Base-by-base conservation (phyloP, 768 basidiomycete species). In the Kwoniella shandongensis region DNA sequence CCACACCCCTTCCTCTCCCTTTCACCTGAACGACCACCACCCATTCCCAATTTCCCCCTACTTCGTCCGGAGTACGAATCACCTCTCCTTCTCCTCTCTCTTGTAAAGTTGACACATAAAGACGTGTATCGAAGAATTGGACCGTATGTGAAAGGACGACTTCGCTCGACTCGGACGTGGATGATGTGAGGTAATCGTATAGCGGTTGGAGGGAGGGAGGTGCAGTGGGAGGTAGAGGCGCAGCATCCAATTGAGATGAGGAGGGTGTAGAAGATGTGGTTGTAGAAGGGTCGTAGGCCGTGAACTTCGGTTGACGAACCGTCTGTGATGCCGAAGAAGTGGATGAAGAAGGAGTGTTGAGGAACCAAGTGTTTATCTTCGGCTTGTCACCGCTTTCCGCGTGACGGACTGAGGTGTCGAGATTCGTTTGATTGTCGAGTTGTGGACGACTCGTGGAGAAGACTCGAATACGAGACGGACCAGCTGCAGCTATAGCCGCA, bases 1-100 rank as follows among this genome's bases (percentile, higher is more conserved):
- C 66, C 3, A 72, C 69, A 4, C 70, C 70, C 50, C 69, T 72
- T 20, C 74, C 74, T 27, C 65, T 62, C 4, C 72, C 74, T 32
- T 58, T 67, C 2, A 73, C 72, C 30, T 68, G 58, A 44, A 38
- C 57, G 3, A 67, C 53, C 2, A 69, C 50, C 2, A 76, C 54
- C 74, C 74, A 76, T 26, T 76, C 69, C 65, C 67, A 72, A 44
- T 44, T 60, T 23, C 69, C 62, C 2, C 61, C 66, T 1, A 52
- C 41, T 8, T 54, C 61, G 10, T 44, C 48, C 22, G 10, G 35
- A 23, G 29, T 26, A 3, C 40, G 36, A n/a, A 51, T 38, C 38
- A 51, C 18, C 11, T 29, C 22, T 1, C 56, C 56, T 20, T 58
- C 49, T 2, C 56, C 56, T n/a, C 48, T 48, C n/a, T 36, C 2